Evolutionary conservation across 2,329 filamentous ascomycete genomes (phyloP).

Genomic region (Aspergillus udagawae): DNA sequence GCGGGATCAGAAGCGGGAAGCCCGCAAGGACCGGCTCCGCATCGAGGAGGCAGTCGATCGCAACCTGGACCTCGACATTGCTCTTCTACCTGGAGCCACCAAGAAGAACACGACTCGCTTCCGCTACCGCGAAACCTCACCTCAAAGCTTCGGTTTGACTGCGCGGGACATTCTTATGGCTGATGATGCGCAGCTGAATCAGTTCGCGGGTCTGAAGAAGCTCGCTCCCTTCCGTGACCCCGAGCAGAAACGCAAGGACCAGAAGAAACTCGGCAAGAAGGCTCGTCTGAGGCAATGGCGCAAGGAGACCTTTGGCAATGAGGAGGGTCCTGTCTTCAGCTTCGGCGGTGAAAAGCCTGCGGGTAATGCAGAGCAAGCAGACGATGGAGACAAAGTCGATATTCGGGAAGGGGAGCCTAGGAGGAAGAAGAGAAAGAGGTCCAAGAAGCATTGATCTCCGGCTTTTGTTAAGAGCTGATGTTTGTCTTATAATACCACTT

Average conservation of each 20-base stretch:
- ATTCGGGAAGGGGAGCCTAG: conserved; percentile 38
- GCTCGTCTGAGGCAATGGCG: conserved; percentile 84
- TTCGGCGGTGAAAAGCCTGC: conserved; percentile 23
- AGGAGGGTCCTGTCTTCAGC: conserved; percentile 46
- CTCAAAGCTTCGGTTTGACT: conserved; percentile 83
- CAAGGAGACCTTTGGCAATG: conserved; percentile 61
- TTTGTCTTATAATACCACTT: background rate
- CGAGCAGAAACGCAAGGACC: conserved; percentile 85
- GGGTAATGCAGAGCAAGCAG: conserved; percentile 16
- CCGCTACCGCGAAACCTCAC: conserved; percentile 92
- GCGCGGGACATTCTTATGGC: conserved; percentile 88
- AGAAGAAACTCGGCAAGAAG: conserved; percentile 89
- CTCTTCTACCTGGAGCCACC: conserved; percentile 53
- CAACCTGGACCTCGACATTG: conserved; percentile 69
- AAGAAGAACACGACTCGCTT: conserved; percentile 58
- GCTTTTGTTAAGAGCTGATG: background rate
- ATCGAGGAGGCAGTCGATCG: conserved; percentile 84
- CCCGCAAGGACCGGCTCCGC: conserved; percentile 75
- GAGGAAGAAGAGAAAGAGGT: conserved; percentile 45
- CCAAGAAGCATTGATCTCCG: conserved; percentile 37
- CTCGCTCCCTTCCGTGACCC: conserved; percentile 82
- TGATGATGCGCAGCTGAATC: conserved; percentile 78
- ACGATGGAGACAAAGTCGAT: conserved; percentile 33
- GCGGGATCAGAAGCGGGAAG: conserved; percentile 61
- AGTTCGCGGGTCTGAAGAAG: conserved; percentile 92